These are phyloP conservation scores for Claviceps fusiformis DNA, from an alignment of 2,329 filamentous ascomycete species.

Conservation along the genomic window DNA sequence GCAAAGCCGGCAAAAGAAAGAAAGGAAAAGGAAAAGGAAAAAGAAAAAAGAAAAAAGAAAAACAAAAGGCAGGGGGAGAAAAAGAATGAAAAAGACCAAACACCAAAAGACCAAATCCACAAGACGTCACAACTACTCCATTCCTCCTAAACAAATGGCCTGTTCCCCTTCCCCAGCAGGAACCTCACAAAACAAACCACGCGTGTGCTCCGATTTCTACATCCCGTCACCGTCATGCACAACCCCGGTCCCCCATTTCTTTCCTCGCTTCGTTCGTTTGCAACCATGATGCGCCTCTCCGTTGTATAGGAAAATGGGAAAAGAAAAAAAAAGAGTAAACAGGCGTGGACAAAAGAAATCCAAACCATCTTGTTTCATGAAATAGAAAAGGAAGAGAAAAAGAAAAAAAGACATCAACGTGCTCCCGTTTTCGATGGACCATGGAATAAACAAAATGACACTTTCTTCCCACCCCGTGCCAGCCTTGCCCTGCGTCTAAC, in stretches of 20 bases:
- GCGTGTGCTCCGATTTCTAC: constrained; percentile 1
- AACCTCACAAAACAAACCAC: not conserved
- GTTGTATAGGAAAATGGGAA: not conserved
- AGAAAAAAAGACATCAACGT: not conserved
- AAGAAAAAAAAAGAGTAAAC: not conserved
- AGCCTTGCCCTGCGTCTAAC: not conserved
- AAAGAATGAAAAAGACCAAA: too few species aligned
- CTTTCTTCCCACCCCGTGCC: not conserved
- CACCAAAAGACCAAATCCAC: too few species aligned
- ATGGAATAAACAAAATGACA: not conserved
- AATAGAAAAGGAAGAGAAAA: not conserved
- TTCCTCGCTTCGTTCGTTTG: not conserved
- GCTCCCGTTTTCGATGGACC: not conserved
- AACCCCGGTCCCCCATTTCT: not conserved
- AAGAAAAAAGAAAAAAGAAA: not conserved
- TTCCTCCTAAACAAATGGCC: not conserved
- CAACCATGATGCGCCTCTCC: not conserved
- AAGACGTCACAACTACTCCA: not conserved
- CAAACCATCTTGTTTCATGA: not conserved
- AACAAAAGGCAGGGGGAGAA: not conserved
- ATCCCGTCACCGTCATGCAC: not conserved
- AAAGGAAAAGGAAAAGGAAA: not conserved
- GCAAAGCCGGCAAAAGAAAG: too few species aligned
- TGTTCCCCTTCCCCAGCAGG: not conserved
- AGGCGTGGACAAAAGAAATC: not conserved